Conservation (phyloP, 495 filamentous ascomycete species). For the Penicillium paxilli region DNA sequence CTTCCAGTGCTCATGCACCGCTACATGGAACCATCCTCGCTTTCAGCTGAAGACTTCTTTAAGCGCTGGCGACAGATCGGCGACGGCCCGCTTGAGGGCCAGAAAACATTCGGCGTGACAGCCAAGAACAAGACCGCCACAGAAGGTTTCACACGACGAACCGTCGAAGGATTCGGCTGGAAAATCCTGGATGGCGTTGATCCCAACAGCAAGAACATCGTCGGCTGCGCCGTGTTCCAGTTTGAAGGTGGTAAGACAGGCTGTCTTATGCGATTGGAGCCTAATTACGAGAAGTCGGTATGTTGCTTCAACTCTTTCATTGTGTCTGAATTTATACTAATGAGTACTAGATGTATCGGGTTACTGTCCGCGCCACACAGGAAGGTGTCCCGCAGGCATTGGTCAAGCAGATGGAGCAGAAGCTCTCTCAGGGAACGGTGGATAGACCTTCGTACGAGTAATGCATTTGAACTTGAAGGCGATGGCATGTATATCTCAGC, state of each 20-base stretch:
- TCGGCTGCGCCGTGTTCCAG: conserved; percentile 91
- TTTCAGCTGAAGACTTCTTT: conserved; percentile 92
- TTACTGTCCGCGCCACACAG: conserved; percentile 93
- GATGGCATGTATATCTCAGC: conserved; percentile 27
- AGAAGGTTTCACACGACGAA: conserved; percentile 58
- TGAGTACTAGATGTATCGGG: conserved; percentile 96
- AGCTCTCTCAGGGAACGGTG: conserved; percentile 57
- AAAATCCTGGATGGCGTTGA: conserved; percentile 82
- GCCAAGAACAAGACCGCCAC: conserved; percentile 52
- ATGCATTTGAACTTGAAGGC: conserved; percentile 5
- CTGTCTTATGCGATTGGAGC: conserved; percentile 89
- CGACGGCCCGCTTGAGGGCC: conserved; percentile 78
- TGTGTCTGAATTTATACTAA: no score
- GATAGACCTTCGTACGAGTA: conserved; percentile 11
- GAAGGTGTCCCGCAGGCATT: conserved; percentile 80
- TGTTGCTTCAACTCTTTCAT: neutral
- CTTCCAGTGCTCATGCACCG: conserved; percentile 88
- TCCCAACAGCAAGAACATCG: conserved; percentile 87
- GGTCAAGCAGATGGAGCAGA: conserved; percentile 82
- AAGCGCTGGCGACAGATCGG: conserved; percentile 99
- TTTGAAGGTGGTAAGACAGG: conserved; percentile 85
- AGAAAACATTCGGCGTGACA: conserved; percentile 73
- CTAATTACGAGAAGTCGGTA: conserved; percentile 89
- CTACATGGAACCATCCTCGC: conserved; percentile 88
- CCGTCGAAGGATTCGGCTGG: conserved; percentile 84